Conservation (phyloP, 768 basidiomycete genomes). For the Scleroderma bovista region DNA sequence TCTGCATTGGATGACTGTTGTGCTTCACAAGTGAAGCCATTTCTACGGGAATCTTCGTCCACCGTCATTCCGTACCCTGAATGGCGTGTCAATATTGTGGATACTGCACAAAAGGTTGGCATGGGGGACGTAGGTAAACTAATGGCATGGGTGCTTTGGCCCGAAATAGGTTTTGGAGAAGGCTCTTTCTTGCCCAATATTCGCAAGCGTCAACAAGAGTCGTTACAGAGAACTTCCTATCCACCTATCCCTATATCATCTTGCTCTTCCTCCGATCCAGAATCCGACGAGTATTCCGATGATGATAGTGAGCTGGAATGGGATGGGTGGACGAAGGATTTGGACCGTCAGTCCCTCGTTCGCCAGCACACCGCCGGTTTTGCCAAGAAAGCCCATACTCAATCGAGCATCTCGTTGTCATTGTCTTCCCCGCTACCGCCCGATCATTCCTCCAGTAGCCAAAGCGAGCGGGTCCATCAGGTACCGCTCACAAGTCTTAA, state of each 20-base stretch:
- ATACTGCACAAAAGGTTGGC: slow-evolving; percentile 50
- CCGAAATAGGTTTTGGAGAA: slow-evolving; percentile 20
- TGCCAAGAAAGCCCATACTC: slow-evolving; percentile 1
- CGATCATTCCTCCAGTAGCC: slow-evolving; percentile 18
- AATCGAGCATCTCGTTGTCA: slow-evolving; percentile 3
- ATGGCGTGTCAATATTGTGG: slow-evolving; percentile 50
- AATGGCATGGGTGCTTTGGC: slow-evolving; percentile 42
- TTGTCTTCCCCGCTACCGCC: slow-evolving; percentile 24
- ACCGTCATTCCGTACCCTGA: slow-evolving; percentile 55
- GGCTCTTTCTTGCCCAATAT: slow-evolving; percentile 15
- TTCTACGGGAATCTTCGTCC: slow-evolving; percentile 25
- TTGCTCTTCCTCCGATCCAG: slow-evolving; percentile 14
- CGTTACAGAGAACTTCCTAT: slow-evolving; percentile 20
- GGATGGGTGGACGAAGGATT: slow-evolving; percentile 60
- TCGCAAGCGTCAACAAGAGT: slow-evolving; percentile 17
- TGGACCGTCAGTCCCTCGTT: slow-evolving; percentile 35
- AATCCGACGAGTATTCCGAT: slow-evolving; percentile 30
- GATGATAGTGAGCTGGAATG: slow-evolving; percentile 57
- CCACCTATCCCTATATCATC: slow-evolving; percentile 6
- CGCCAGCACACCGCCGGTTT: slow-evolving; percentile 5
- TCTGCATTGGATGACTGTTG: slow-evolving; percentile 16
- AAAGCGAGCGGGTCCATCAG: slow-evolving; percentile 13
- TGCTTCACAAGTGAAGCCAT: slow-evolving; percentile 15
- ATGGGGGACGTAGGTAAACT: slow-evolving; percentile 53
- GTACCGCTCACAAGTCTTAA: slow-evolving; percentile 6